Evolutionary conservation across 2,329 filamentous ascomycete species (phyloP), one percentile per base, ranked within the genome.

Genomic region (Fusarium sterilihyphosum): DNA sequence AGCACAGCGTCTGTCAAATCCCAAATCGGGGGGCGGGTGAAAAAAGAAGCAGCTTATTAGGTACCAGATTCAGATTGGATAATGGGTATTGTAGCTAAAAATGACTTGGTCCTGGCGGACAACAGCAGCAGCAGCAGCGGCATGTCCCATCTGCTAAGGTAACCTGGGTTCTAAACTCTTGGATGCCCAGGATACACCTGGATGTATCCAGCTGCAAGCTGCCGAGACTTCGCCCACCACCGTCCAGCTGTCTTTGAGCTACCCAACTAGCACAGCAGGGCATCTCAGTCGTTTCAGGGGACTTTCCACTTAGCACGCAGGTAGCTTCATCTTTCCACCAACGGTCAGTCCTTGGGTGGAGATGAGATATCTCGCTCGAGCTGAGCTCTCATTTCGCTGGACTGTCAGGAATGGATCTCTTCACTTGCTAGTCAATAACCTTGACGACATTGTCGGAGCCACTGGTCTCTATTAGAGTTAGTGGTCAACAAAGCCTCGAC

Each of bases 101-200:
- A 75, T 74, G 76, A 59, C 41, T 75, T 75, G 75, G 72, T 54
- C 69, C 64, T 68, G 58, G 73, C 49, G 61, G 71, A 33, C 69
- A 57, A 43, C 63, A 72, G 58, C 54, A 70, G 61, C 70, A 70
- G 62, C 65, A 67, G 61, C 70, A 67, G 62, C 65, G 67, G 69
- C 61, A 74, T 64, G 47, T 44, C 29, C 50, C 67, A 74, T 71
- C 29, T 67, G 24, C 57, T 58, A 35, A 35, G 33, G 14, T 35
- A 41, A 50, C 31, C 44, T 52, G 49, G 49, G 31, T 20, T 70
- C 65, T 37, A 61, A 41, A 29, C 61, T 64, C 61, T 65, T 70
- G 53, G 53, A 67, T 61, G 60, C 65, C 73, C 54, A 64, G 76
- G 76, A 77, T 75, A 65, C 58, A 76, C 65, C 76, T 65, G 73